Base-by-base conservation (phyloP, 768 basidiomycete genomes). In the Trametes maxima region DNA sequence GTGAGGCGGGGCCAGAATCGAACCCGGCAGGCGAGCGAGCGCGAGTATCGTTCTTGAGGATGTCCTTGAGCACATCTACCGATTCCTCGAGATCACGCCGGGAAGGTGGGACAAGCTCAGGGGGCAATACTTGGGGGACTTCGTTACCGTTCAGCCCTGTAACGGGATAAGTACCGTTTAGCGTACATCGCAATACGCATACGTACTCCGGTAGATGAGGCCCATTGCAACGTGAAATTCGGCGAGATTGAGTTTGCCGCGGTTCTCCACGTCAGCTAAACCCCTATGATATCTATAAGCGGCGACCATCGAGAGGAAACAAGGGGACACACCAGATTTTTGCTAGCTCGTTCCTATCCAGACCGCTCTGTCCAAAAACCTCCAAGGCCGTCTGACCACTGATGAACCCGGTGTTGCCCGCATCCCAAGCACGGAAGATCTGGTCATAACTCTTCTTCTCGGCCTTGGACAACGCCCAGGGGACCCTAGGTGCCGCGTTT, bases 191-290 rank as follows among this genome's bases (percentile, higher is more conserved):
- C 2, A 14, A 22, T 2, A 25, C 17, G 40, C n/a, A 14, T 11
- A 84, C 92, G 67, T 77, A 98, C 96, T 83, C 70, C 97, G 88
- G 76, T 95, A 98, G 69, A 99, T 98, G 56, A 98, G 79, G 54
- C 92, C 94, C 96, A 99, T 99, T 0, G 97, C 97, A 60, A 98
- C 92, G 72, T 98, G 94, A 73, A 99, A 99, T 72, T 98, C 97
- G 14, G 92, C 90, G 25, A 96, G 79, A 67, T 97, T 98, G 49
- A 98, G 84, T 74, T 95, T 97, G 22, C 97, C 97, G 22, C 94
- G 88, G 75, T 98, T 94, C 62, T 95, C 90, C 40, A 85, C 82
- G 74, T 99, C 97, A 19, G 95, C 93, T 6, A 98, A 82, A 14
- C 86, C 88, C 96, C 95, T 98, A 49, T 13, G n/a, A 35, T 25